Evolutionary conservation across 2,329 filamentous ascomycete species (phyloP).

Genomic region (Colletotrichum lindemuthianum): DNA sequence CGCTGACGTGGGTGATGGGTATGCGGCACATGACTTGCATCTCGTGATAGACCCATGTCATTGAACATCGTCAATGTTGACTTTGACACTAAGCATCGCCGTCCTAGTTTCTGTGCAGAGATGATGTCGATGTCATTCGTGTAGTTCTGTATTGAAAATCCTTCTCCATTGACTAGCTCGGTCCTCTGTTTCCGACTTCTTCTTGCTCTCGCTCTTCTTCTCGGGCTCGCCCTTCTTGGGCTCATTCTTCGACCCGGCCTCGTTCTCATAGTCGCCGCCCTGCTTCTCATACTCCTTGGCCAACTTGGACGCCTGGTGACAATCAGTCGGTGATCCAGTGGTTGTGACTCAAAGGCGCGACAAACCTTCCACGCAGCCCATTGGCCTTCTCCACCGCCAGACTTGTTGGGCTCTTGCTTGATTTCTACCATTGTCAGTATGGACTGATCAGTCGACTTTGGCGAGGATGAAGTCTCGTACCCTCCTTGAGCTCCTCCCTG

Average conservation of each 20-base stretch:
- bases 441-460: accelerated
- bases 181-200: conserved; percentile 31
- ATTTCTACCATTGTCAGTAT: conserved; percentile 43
- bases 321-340: no score
- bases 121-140: no score
- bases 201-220: conserved; percentile 41
- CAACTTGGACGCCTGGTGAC: conserved; percentile 45
- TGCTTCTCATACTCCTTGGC: conserved; percentile 55
- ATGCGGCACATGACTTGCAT: conserved; percentile 3
- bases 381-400: conserved; percentile 49
- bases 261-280: conserved; percentile 52
- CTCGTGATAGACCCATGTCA: background rate
- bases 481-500: conserved; percentile 51
- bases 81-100: background rate
- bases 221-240: conserved; percentile 42
- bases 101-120: no score
- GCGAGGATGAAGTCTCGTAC: conserved; percentile 32
- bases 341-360: background rate
- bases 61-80: background rate
- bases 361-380: conserved; percentile 38
- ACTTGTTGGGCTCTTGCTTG: conserved; percentile 53
- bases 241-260: conserved; percentile 52
- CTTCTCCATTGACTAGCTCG: background rate
- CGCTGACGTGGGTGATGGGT: background rate
- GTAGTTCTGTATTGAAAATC: no score